Evolutionary conservation across 129 eudicot species (phyloP), one percentile per base, ranked within the genome.

Genomic region (Smallanthus sonchifolius): DNA sequence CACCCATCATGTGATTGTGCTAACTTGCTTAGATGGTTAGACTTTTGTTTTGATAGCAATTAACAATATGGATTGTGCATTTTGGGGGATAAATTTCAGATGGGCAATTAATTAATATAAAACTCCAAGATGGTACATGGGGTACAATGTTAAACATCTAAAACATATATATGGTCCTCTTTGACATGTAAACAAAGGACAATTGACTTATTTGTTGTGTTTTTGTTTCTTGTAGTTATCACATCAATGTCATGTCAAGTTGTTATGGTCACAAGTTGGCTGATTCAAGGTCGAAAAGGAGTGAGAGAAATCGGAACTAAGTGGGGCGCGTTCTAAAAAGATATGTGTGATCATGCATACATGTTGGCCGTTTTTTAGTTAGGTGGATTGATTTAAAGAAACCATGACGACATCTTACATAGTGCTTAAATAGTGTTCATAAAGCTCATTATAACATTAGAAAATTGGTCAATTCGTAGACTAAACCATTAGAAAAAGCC

Each of bases 171-270:
- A 61, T 61, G 15, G 47, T 64, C 47, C 48, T 38, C 47, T 64
- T 36, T 37, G 48, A 17, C 47, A 16, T 64, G 45, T 16, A 64
- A 32, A 64, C 3, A 38, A 38, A 37, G 34, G 48, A 64, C 32
- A 64, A n/a, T 37, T 64, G 69, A 38, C 49, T 17, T 64, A 32
- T 37, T 62, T 15, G 15, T 64, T 37, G 14, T 64, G 69, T 64
- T 32, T 64, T 37, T 64, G 48, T 38, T 64, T 38, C 32, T 64
- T 64, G 32, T 64, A 38, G 38, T 64, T 37, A 38, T 36, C 69
- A 64, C 32, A 38, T 37, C 48, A 36, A 64, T 37, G 69, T 64
- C 69, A 64, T 64, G 47, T 64, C 69, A 64, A 64, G 69, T 64
- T 64, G 47, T 16, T 7, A n/a, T 64, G 69, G 30, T 64, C 47